phyloP scores from a whole-genome alignment of 306 rosid species.

The Rosa lucieae region DNA sequence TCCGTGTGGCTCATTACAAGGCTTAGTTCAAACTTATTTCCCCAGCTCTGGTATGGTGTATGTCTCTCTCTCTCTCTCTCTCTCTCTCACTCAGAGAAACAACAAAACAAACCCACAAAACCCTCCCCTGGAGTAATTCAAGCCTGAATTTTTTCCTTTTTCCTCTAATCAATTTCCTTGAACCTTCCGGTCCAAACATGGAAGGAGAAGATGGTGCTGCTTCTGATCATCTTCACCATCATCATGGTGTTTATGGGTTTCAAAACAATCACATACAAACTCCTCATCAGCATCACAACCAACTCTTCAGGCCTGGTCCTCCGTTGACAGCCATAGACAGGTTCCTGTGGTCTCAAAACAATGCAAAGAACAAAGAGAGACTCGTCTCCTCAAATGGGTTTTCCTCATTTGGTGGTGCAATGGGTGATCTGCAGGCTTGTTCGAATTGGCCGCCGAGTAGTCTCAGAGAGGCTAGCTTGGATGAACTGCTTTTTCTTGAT shows the following conservation, averaged over 20 bases:
- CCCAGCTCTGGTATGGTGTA: constrained; percentile 16
- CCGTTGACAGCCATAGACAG: constrained; percentile 71
- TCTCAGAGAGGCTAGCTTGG: neutral
- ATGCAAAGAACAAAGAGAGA: constrained; percentile 22
- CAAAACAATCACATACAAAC: constrained; percentile 1
- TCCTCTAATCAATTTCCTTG: constrained; percentile 14
- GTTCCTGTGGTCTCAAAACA: constrained; percentile 41
- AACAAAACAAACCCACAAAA: constrained; percentile 13
- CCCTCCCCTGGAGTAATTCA: constrained; percentile 20
- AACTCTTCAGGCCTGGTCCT: constrained; percentile 30
- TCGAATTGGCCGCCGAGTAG: neutral
- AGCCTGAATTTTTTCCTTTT: constrained; percentile 16
- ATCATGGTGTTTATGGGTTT: constrained; percentile 14
- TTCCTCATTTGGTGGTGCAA: constrained; percentile 28
- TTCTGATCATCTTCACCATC: constrained; percentile 9
- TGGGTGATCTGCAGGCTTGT: constrained; percentile 4
- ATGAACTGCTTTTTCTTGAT: neutral
- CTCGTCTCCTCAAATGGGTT: constrained; percentile 17
- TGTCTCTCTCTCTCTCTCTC: too few relatives aligned
- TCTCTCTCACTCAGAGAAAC: neutral
- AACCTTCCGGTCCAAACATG: constrained; percentile 33
- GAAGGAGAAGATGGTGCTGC: constrained; percentile 27
- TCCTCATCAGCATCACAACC: constrained; percentile 4
- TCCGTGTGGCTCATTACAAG: constrained; percentile 46
- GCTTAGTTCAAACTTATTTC: constrained; percentile 40